Percentiles rank a stretch among this genome's conserved stretches.
These are phyloP conservation scores for Brasilioporus rufonigricans DNA, from an alignment of 768 basidiomycete species.

Conservation along the genomic window DNA sequence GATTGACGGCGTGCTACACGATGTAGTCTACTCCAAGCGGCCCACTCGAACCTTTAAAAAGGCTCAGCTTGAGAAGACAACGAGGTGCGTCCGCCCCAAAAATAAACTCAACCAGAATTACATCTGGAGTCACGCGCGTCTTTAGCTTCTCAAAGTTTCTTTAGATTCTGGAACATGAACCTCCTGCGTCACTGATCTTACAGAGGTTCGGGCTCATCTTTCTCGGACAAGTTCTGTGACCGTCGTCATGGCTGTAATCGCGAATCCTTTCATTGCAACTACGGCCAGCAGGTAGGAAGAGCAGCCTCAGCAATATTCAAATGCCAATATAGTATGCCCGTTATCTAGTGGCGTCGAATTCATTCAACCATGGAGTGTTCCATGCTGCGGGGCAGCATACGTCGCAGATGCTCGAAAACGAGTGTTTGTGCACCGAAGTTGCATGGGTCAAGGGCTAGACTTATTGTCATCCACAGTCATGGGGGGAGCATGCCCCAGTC, in stretches of 20 bases:
- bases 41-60: constrained; percentile 20
- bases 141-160: not conserved
- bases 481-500: not conserved
- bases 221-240: constrained; percentile 21
- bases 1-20: constrained; percentile 18
- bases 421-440: constrained; percentile 10
- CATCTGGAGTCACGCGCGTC: constrained; percentile 26
- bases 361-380: constrained; percentile 19
- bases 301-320: constrained; percentile 18
- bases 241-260: constrained; percentile 23
- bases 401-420: constrained; percentile 4
- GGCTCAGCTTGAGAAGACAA: constrained; percentile 20
- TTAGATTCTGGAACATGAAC: constrained; percentile 24
- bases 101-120: constrained; percentile 10
- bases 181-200: constrained; percentile 17
- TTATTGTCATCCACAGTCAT: constrained; percentile 13
- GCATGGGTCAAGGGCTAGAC: constrained; percentile 29
- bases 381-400: constrained; percentile 18
- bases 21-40: constrained; percentile 13
- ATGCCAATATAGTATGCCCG: constrained; percentile 15
- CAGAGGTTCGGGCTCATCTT: constrained; percentile 5
- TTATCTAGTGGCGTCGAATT: constrained; percentile 30
- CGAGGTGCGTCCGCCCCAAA: constrained; percentile 25
- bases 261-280: constrained; percentile 12
- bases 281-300: constrained; percentile 4